phyloP scores from a whole-genome alignment of 305 asterid genomes.

The Fraxinus angustifolia region DNA sequence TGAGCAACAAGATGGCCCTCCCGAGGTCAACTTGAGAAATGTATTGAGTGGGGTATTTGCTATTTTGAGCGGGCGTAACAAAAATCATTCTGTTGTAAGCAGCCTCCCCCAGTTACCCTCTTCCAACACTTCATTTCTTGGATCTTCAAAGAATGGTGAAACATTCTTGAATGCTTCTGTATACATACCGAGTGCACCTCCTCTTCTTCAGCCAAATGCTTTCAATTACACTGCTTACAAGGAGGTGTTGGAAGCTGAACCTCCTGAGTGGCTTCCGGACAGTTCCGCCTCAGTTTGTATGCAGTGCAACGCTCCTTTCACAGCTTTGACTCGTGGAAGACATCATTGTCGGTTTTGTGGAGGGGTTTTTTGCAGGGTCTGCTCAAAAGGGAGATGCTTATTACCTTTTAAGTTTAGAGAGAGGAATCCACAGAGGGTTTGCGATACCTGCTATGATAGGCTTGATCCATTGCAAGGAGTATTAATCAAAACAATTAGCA shows the following conservation, averaged over 20 bases:
- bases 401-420: conserved; percentile 86
- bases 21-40: conserved; percentile 47
- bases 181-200: conserved; percentile 97
- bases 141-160: conserved; percentile 80
- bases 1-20: conserved; percentile 30
- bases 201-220: conserved; percentile 65
- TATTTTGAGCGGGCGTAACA: conserved; percentile 71
- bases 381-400: conserved; percentile 90
- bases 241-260: conserved; percentile 91
- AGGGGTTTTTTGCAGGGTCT: conserved; percentile 78
- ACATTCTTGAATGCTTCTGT: conserved; percentile 81
- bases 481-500: conserved; percentile 79
- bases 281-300: conserved; percentile 73
- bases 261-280: conserved; percentile 99
- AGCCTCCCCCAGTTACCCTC: conserved; percentile 46
- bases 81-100: conserved; percentile 26
- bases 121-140: conserved; percentile 78
- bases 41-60: conserved; percentile 71
- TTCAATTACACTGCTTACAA: conserved; percentile 60
- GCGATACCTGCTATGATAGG: conserved; percentile 94
- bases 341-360: conserved; percentile 99
- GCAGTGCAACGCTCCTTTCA: conserved; percentile 86
- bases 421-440: conserved; percentile 93
- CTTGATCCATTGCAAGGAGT: conserved; percentile 91
- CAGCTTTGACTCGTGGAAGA: conserved; percentile 94